Conservation (phyloP, 441 rosid species). For the Manihot esculenta region DNA sequence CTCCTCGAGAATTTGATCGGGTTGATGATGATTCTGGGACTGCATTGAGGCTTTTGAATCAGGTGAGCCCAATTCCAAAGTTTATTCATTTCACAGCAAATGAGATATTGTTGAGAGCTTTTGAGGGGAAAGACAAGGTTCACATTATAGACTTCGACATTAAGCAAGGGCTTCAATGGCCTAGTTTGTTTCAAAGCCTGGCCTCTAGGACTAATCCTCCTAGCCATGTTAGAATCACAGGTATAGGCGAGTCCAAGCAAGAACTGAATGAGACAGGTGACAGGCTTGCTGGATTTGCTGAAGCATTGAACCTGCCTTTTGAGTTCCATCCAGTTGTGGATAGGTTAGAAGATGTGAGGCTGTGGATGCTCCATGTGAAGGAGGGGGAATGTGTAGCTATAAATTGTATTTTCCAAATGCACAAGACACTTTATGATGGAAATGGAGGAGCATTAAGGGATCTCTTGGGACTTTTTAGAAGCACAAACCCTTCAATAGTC, state of each 20-base stretch:
- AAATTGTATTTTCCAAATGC: constrained; percentile 80
- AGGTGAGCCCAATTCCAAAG: constrained; percentile 84
- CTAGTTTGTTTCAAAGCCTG: constrained; percentile 86
- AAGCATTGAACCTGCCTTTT: constrained; percentile 72
- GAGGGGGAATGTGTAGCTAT: constrained; percentile 80
- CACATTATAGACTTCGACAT: constrained; percentile 95
- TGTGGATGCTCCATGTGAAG: constrained; percentile 99
- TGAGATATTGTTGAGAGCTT: constrained; percentile 81
- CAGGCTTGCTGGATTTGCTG: constrained; percentile 78
- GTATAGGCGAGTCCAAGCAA: constrained; percentile 88
- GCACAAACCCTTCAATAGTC: constrained; percentile 68
- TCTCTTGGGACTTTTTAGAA: constrained; percentile 67
- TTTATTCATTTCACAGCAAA: constrained; percentile 87
- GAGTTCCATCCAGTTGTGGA: constrained; percentile 98
- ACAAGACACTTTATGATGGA: constrained; percentile 68
- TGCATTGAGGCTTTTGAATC: constrained; percentile 80
- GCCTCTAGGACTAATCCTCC: constrained; percentile 78
- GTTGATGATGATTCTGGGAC: constrained; percentile 64
- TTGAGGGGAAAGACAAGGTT: constrained; percentile 87
- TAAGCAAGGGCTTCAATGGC: constrained; percentile 99
- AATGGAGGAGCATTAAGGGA: constrained; percentile 71
- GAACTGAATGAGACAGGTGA: constrained; percentile 90
- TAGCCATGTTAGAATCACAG: constrained; percentile 79
- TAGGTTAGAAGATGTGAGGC: constrained; percentile 88
- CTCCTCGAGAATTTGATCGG: constrained; percentile 82